A percentile compares a stretch with the other conserved stretches of the same genome.
Evolutionary conservation across 495 filamentous ascomycete species (phyloP).

Genomic region (Elaphomyces granulatus): DNA sequence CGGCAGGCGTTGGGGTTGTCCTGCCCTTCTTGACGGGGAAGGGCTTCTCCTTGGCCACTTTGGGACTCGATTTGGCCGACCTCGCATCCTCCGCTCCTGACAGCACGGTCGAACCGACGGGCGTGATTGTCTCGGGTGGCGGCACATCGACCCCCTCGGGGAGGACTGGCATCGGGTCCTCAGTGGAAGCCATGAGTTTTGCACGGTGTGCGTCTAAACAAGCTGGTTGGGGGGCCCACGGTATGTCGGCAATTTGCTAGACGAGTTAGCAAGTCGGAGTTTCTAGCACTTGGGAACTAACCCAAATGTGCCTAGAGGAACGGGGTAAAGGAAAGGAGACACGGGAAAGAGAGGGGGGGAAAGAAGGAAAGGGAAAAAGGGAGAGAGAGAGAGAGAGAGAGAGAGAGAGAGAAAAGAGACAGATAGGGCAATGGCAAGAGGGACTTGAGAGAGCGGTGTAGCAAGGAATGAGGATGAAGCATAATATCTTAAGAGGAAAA

Average conservation of each 20-base stretch:
- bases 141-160: constrained; percentile 19
- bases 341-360: constrained; percentile 1
- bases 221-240: not conserved
- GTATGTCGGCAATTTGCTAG: constrained; percentile 1
- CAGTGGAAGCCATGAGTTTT: constrained; percentile 32
- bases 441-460: too few relatives aligned
- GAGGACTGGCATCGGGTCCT: constrained; percentile 19
- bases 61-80: constrained; percentile 23
- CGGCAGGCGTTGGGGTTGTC: constrained; percentile 2
- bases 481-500: too few relatives aligned
- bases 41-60: constrained; percentile 25
- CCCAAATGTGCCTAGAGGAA: not conserved
- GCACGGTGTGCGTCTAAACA: too few relatives aligned
- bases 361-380: not conserved
- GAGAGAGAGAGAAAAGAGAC: constrained; percentile 1
- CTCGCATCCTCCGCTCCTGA: constrained; percentile 27
- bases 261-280: not conserved
- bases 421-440: constrained; percentile 2
- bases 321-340: not conserved
- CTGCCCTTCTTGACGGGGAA: constrained; percentile 20
- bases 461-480: too few relatives aligned
- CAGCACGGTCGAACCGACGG: constrained; percentile 23
- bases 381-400: constrained; percentile 3
- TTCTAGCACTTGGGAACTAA: too few relatives aligned
- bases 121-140: constrained; percentile 29